These are phyloP conservation scores for Solanum bukasovii DNA, from an alignment of 257 asterid genomes.

Conservation along the genomic window DNA sequence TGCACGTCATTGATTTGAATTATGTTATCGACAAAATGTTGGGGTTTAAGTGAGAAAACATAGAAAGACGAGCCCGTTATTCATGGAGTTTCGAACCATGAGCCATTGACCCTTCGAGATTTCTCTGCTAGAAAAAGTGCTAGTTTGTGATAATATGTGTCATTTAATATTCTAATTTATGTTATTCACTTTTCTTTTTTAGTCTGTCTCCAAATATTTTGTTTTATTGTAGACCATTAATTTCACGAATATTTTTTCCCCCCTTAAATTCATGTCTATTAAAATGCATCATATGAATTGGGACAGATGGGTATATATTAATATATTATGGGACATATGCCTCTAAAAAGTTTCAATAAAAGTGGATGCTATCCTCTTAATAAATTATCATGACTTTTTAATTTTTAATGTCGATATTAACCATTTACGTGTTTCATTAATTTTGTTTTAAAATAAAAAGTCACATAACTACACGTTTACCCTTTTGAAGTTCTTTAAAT, in stretches of 20 bases:
- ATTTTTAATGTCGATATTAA: no score
- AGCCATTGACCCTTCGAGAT: neutral
- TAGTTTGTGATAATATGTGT: neutral
- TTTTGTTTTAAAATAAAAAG: neutral
- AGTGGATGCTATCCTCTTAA: neutral
- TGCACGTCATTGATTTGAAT: neutral
- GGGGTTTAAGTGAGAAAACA: neutral
- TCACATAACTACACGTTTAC: neutral
- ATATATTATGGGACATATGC: neutral
- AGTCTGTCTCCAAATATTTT: neutral
- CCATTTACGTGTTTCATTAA: neutral
- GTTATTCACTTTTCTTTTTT: neutral
- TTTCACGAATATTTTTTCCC: neutral
- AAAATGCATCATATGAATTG: neutral
- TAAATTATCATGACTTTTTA: neutral
- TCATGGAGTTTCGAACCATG: neutral
- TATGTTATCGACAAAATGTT: fast-evolving
- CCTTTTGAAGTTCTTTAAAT: neutral
- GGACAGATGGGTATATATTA: no score
- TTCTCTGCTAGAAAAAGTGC: neutral
- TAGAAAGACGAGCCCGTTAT: neutral
- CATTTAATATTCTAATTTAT: neutral
- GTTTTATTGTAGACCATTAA: neutral
- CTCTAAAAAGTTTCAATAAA: neutral
- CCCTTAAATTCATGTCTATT: neutral